A percentile compares a stretch with the other conserved stretches of the same genome.
phyloP scores from a whole-genome alignment of 1,284 basidiomycete species.

The Laetiporus sulphureus region DNA sequence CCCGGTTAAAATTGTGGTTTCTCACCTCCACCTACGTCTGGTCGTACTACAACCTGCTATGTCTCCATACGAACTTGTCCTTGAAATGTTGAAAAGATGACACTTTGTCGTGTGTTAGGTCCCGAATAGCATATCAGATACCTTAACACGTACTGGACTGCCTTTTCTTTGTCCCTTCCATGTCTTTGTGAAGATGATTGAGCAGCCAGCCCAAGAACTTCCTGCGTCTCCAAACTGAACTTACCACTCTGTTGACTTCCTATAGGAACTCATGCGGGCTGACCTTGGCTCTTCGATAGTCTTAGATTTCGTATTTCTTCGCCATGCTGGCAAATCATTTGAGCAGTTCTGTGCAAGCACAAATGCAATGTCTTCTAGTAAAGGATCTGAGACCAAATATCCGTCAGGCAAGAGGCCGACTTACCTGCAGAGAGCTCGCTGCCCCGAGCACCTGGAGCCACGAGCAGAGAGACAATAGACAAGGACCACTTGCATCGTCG shows the following conservation, averaged over 20 bases:
- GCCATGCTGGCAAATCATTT: conserved; percentile 81
- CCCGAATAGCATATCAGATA: too few relatives aligned
- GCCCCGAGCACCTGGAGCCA: too few relatives aligned
- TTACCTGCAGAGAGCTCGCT: too few relatives aligned
- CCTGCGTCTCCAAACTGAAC: conserved; percentile 89
- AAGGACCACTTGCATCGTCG: too few relatives aligned
- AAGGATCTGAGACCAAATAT: conserved; percentile 92
- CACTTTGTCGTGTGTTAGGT: conserved; percentile 40
- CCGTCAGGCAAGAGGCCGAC: too few relatives aligned
- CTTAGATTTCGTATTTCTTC: conserved; percentile 95
- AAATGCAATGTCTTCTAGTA: conserved; percentile 89
- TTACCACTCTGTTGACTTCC: conserved; percentile 90
- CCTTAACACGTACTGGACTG: conserved; percentile 79
- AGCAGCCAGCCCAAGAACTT: conserved; percentile 96
- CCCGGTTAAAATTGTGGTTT: conserved; percentile 90
- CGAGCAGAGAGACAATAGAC: too few relatives aligned
- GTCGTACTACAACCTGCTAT: conserved; percentile 86
- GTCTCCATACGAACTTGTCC: conserved; percentile 91
- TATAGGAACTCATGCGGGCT: conserved; percentile 98
- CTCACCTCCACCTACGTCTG: conserved; percentile 62
- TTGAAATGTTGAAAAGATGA: conserved; percentile 92
- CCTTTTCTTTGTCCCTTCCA: conserved; percentile 87
- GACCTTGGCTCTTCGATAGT: conserved; percentile 96
- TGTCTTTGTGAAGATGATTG: conserved; percentile 87
- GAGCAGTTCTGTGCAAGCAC: conserved; percentile 87